Evolutionary conservation across 1,139 yeast species (phyloP).

Genomic region (Yamadazyma conglobata): DNA sequence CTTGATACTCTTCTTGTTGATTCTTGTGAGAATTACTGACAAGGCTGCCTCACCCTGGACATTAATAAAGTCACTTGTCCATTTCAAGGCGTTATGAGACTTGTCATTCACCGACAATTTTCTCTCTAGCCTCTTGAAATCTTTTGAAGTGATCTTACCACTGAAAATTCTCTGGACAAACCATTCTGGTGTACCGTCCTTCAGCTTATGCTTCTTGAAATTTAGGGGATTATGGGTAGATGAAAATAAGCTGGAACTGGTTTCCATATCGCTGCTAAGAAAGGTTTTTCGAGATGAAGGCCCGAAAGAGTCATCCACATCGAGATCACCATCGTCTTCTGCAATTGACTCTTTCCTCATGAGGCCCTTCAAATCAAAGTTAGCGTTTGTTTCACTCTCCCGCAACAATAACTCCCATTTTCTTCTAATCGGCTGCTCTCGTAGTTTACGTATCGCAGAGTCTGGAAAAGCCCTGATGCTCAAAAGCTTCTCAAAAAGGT

Average conservation of each 20-base stretch:
- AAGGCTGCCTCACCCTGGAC: conserved; percentile 47
- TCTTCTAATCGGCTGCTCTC: conserved; percentile 32
- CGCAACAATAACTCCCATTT: conserved; percentile 47
- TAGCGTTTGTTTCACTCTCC: conserved; percentile 38
- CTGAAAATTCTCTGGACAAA: conserved; percentile 37
- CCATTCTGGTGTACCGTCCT: conserved; percentile 46
- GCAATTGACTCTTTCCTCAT: conserved; percentile 8
- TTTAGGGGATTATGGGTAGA: neutral
- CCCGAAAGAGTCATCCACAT: conserved; percentile 5
- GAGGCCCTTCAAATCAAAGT: conserved; percentile 29
- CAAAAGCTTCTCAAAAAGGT: conserved; percentile 36
- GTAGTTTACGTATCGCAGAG: conserved; percentile 28
- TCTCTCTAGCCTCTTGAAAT: conserved; percentile 35
- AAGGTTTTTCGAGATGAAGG: conserved; percentile 3
- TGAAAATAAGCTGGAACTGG: conserved; percentile 1
- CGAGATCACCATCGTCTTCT: conserved; percentile 4
- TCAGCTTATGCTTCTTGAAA: conserved; percentile 10
- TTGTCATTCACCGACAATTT: conserved; percentile 21
- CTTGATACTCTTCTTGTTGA: conserved; percentile 43
- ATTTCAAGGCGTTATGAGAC: conserved; percentile 21
- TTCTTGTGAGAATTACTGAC: conserved; percentile 36
- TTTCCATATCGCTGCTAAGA: conserved; percentile 9
- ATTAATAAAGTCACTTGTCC: conserved; percentile 33
- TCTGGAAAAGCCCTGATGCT: conserved; percentile 38
- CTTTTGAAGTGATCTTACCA: conserved; percentile 31